These are phyloP conservation scores for Hordeum marinum DNA, from an alignment of 176 grass and related monocot genomes.

Conservation along the genomic window DNA sequence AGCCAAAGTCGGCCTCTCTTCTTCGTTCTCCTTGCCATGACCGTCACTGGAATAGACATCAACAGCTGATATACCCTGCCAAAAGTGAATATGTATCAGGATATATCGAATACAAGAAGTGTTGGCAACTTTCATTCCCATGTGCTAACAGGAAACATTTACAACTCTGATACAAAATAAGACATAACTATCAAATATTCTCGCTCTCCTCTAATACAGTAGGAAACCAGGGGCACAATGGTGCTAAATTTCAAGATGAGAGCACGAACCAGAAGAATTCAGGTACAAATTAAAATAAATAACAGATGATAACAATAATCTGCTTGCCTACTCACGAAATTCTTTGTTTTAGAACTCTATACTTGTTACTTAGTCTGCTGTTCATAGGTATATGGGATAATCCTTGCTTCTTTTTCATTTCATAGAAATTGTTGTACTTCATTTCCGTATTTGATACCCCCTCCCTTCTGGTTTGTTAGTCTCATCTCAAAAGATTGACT, in stretches of 20 bases:
- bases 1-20: not conserved
- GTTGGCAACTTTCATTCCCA: not conserved
- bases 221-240: not conserved
- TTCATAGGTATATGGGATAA: not conserved
- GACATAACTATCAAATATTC: not conserved
- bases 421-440: not conserved
- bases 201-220: not conserved
- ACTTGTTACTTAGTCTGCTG: not conserved
- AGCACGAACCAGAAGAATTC: not conserved
- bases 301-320: not conserved
- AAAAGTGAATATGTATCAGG: not conserved
- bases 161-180: not conserved
- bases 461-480: too few relatives aligned
- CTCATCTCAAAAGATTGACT: too few relatives aligned
- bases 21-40: not conserved
- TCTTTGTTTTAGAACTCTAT: not conserved
- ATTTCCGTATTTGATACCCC: not conserved
- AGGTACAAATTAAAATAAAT: not conserved
- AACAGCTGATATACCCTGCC: not conserved
- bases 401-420: constrained; percentile 9
- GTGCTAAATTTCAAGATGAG: not conserved
- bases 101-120: not conserved
- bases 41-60: not conserved
- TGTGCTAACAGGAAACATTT: not conserved
- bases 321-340: not conserved